Percentiles rank a stretch among this genome's conserved stretches.
phyloP scores from a whole-genome alignment of 495 filamentous ascomycete species.

The Diplogelasinospora grovesii region DNA sequence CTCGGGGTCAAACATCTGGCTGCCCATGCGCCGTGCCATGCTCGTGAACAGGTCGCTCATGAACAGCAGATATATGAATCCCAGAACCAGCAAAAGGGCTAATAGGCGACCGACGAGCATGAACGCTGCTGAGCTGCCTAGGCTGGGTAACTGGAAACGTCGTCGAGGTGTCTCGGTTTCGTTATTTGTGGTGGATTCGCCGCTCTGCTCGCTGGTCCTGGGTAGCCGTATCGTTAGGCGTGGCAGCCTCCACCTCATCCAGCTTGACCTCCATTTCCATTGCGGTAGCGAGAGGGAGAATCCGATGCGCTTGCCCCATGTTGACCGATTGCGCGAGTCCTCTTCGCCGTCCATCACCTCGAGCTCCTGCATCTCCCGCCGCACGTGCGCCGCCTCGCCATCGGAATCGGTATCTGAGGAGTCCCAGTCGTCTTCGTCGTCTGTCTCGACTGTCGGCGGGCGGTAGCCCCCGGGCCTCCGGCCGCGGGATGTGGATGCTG shows the following conservation, averaged over 20 bases:
- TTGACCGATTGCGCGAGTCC: slow-evolving; percentile 29
- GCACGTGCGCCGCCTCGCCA: slow-evolving; percentile 51
- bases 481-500: slow-evolving; percentile 27
- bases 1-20: slow-evolving; percentile 57
- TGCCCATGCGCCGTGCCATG: slow-evolving; percentile 44
- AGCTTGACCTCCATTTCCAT: slow-evolving; percentile 41
- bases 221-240: slow-evolving; percentile 35
- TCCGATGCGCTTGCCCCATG: slow-evolving; percentile 47
- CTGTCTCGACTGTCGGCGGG: slow-evolving; percentile 65
- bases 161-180: slow-evolving; percentile 1
- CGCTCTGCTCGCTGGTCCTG: slow-evolving; percentile 17
- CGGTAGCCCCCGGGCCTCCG: slow-evolving; percentile 51
- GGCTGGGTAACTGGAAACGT: slow-evolving; percentile 16
- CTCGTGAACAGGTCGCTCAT: slow-evolving; percentile 70
- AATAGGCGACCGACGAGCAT: slow-evolving; percentile 59
- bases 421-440: slow-evolving; percentile 35
- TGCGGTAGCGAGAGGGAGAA: slow-evolving; percentile 34
- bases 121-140: slow-evolving; percentile 26
- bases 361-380: slow-evolving; percentile 81
- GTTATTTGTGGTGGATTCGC: slow-evolving; percentile 1
- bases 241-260: slow-evolving; percentile 44
- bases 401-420: slow-evolving; percentile 35
- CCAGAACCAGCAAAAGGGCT: slow-evolving; percentile 66
- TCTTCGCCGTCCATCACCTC: slow-evolving; percentile 71
- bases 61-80: slow-evolving; percentile 75